These are phyloP conservation scores for Hypoxylon sp. DNA, from an alignment of 2,329 filamentous ascomycete species.

Conservation along the genomic window DNA sequence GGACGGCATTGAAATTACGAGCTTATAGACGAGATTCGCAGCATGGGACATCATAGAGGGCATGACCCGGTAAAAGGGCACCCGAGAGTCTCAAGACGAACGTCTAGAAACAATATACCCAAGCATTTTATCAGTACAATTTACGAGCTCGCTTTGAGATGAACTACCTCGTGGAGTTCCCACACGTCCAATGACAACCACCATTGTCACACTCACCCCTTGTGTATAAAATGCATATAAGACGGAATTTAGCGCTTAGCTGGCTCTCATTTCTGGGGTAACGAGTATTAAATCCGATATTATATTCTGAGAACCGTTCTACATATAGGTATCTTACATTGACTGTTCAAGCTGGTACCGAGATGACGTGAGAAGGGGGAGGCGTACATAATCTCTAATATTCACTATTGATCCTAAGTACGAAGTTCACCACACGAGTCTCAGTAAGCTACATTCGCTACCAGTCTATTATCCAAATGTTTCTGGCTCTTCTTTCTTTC, in stretches of 20 bases:
- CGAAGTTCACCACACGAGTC: background rate
- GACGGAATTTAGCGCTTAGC: background rate
- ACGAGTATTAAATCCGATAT: conserved; percentile 7
- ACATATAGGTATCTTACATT: conserved; percentile 4
- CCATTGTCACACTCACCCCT: background rate
- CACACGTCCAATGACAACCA: background rate
- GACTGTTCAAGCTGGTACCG: conserved; percentile 1
- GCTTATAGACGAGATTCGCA: conserved; percentile 12
- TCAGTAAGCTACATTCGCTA: conserved; percentile 10
- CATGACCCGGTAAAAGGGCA: conserved; percentile 10
- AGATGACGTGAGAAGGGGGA: conserved; percentile 21
- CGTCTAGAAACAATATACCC: conserved; percentile 18
- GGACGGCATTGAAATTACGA: conserved; percentile 9
- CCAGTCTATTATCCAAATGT: background rate
- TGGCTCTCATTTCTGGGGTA: background rate
- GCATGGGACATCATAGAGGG: conserved; percentile 8
- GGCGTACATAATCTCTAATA: background rate
- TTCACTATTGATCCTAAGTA: background rate
- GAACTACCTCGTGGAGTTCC: background rate
- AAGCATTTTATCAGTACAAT: conserved; percentile 1
- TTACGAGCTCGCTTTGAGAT: background rate
- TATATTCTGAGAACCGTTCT: conserved; percentile 2
- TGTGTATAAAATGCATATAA: conserved; percentile 8
- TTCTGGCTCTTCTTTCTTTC: background rate
- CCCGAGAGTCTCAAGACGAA: conserved; percentile 3